Evolutionary conservation across 106 monocot genomes (phyloP).

Genomic region (Cymbidium sinense): DNA sequence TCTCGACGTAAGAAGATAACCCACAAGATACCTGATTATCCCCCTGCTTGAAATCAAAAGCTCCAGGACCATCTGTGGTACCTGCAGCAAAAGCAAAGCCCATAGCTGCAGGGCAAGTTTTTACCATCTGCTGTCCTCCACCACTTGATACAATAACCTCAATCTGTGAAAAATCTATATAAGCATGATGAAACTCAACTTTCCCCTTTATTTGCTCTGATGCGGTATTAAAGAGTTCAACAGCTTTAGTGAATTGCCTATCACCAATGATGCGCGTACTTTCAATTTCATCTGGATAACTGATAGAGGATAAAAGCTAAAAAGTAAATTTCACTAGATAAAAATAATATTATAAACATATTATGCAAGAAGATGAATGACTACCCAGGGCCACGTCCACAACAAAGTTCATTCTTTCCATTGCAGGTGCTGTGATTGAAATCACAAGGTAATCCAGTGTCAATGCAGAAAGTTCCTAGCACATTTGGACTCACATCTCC

Average conservation of each 20-base stretch:
- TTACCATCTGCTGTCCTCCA: constrained; percentile 31
- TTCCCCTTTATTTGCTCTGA: constrained; percentile 66
- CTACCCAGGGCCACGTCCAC: constrained; percentile 92
- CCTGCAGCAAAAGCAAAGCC: constrained; percentile 96
- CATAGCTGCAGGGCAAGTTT: constrained; percentile 93
- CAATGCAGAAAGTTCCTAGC: constrained; percentile 80
- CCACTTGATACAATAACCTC: constrained; percentile 35
- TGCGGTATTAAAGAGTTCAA: constrained; percentile 68
- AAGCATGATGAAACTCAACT: constrained; percentile 71
- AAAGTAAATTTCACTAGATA: neutral
- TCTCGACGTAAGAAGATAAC: neutral
- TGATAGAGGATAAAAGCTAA: constrained; percentile 13
- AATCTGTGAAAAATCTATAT: constrained; percentile 74
- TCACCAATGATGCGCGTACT: constrained; percentile 87
- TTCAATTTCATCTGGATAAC: constrained; percentile 92
- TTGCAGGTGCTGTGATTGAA: constrained; percentile 92
- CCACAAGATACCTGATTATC: constrained; percentile 42
- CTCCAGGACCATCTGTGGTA: constrained; percentile 94
- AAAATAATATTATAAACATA: constrained; percentile 2
- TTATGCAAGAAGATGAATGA: neutral
- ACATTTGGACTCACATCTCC: constrained; percentile 98
- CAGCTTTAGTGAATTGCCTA: constrained; percentile 65
- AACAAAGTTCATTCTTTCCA: constrained; percentile 91
- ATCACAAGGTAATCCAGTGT: constrained; percentile 82
- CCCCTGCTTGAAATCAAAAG: constrained; percentile 91